Base-by-base conservation (phyloP, 2,329 filamentous ascomycete genomes). In the Calonectria leucothoes region DNA sequence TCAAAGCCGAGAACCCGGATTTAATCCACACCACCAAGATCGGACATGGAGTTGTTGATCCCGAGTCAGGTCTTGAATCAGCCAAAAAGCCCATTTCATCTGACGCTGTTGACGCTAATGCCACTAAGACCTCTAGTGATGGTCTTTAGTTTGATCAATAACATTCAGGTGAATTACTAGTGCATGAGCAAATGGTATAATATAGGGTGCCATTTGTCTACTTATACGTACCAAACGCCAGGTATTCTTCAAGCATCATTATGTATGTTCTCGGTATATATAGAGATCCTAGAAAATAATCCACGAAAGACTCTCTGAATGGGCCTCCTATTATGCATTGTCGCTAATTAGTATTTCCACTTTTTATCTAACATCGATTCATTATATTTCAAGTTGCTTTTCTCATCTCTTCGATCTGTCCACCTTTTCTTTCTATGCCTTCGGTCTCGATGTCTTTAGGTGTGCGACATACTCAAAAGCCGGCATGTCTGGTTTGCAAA, bases 401-500 rank as follows among this genome's bases (percentile, higher is more conserved):
- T n/a, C n/a, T n/a, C n/a, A n/a, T n/a, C n/a, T n/a, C n/a, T n/a
- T n/a, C n/a, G n/a, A n/a, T n/a, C n/a, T n/a, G n/a, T n/a, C n/a
- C n/a, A n/a, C n/a, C n/a, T n/a, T n/a, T n/a, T n/a, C n/a, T n/a
- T n/a, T n/a, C n/a, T n/a, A n/a, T n/a, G n/a, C n/a, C n/a, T 20
- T 20, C 17, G 6, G 12, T 6, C 17, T 6, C 4, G 17, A 42
- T 42, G 37, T 6, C 2, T 42, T 42, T 20, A n/a, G 3, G 27
- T 35, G 59, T 4, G 31, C n/a, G 4, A 59, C 29, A 27, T 67
- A 57, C 27, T 66, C 67, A 17, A 70, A 73, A 23, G 27, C 45
- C 5, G 25, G n/a, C 63, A 63, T 51, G 6, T 71, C 48, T 6
- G 68, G 71, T n/a, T 71, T 73, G 57, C 71, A 71, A 6, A 29